These are phyloP conservation scores for Xylaria castorea DNA, from an alignment of 495 filamentous ascomycete species.

Conservation along the genomic window DNA sequence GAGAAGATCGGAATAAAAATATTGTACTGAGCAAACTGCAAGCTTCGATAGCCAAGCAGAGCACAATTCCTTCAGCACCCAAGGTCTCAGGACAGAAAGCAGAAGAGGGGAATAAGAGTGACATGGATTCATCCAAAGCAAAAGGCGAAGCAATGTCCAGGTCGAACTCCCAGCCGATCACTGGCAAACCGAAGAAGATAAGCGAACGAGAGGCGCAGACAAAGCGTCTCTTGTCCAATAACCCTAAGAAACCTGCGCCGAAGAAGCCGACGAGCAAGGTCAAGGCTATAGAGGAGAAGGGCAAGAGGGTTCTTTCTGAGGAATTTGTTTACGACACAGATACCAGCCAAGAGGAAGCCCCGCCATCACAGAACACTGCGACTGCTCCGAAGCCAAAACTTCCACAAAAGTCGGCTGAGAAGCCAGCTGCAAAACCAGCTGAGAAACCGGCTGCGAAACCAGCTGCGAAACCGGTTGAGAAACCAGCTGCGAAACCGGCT, in stretches of 20 bases:
- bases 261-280: slow-evolving; percentile 59
- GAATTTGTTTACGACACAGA: slow-evolving; percentile 81
- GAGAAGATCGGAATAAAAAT: slow-evolving; percentile 78
- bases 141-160: slow-evolving; percentile 62
- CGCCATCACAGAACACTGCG: slow-evolving; percentile 45
- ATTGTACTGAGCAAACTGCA: slow-evolving; percentile 78
- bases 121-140: slow-evolving; percentile 59
- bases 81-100: slow-evolving; percentile 64
- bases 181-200: slow-evolving; percentile 64
- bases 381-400: slow-evolving; percentile 32
- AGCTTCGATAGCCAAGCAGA: slow-evolving; percentile 64
- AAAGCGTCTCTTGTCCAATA: slow-evolving; percentile 65
- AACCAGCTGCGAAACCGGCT: slow-evolving; percentile 36
- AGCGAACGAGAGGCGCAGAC: slow-evolving; percentile 66
- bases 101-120: slow-evolving; percentile 62
- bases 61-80: slow-evolving; percentile 59
- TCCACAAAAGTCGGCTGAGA: slow-evolving; percentile 47
- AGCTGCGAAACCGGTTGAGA: slow-evolving; percentile 44
- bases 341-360: slow-evolving; percentile 64
- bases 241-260: slow-evolving; percentile 38
- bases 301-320: slow-evolving; percentile 58
- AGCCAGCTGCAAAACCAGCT: slow-evolving; percentile 33
- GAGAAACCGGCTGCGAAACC: slow-evolving; percentile 20
- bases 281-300: slow-evolving; percentile 39
- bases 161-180: slow-evolving; percentile 57